Evolutionary conservation across 768 basidiomycete species (phyloP).

Genomic region (Pisolithus orientalis): DNA sequence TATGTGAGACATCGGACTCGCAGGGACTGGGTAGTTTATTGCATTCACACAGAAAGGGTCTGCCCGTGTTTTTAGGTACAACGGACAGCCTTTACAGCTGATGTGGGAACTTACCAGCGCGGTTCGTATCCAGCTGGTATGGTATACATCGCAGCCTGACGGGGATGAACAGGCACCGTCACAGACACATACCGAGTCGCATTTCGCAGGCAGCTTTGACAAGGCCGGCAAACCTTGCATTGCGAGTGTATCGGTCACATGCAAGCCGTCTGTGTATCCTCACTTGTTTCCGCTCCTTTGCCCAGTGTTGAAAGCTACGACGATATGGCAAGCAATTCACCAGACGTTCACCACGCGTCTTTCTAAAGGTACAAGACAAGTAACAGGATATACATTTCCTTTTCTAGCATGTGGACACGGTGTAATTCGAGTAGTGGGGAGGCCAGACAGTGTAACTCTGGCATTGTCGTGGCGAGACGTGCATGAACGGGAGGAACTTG

Average conservation of each 20-base stretch:
- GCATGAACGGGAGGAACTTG: no score
- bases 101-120: slow-evolving; percentile 55
- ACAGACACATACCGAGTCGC: slow-evolving; percentile 37
- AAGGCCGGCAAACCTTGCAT: slow-evolving; percentile 30
- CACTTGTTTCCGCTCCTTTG: background rate
- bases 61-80: slow-evolving; percentile 48
- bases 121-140: slow-evolving; percentile 25
- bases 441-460: no score
- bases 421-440: slow-evolving; percentile 33
- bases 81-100: slow-evolving; percentile 35
- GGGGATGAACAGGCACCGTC: slow-evolving; percentile 33
- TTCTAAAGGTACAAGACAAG: slow-evolving; percentile 37
- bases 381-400: slow-evolving; percentile 50
- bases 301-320: background rate
- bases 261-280: slow-evolving; percentile 38
- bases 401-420: slow-evolving; percentile 69
- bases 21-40: slow-evolving; percentile 50
- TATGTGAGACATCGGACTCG: slow-evolving; percentile 58
- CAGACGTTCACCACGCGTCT: slow-evolving; percentile 48
- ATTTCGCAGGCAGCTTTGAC: slow-evolving; percentile 54
- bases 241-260: slow-evolving; percentile 56
- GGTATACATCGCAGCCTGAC: background rate
- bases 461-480: no score
- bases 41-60: slow-evolving; percentile 53
- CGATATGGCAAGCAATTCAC: slow-evolving; percentile 44